Conservation (phyloP, 177 flowering plant species). For the Tripterygium wilfordii region DNA sequence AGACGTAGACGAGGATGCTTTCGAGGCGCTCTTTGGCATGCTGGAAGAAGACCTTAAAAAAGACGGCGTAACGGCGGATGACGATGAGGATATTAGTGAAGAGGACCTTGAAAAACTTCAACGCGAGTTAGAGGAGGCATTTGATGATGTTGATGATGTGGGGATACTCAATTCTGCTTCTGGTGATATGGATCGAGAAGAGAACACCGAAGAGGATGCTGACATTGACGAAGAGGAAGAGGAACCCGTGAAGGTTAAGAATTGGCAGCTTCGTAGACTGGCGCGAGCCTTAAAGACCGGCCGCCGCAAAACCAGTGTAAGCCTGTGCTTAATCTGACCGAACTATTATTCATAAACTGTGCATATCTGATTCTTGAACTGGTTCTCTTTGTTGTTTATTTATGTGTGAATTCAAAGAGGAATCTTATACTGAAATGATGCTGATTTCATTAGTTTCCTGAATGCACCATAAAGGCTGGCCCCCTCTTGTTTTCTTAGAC, state of each 20-base stretch:
- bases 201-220: constrained; percentile 7
- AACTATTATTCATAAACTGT: too few species aligned
- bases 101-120: constrained; percentile 78
- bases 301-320: constrained; percentile 81
- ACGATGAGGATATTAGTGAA: constrained; percentile 71
- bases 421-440: too few species aligned
- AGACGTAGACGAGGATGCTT: constrained; percentile 73
- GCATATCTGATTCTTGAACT: not conserved
- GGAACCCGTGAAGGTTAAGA: constrained; percentile 63
- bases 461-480: too few species aligned
- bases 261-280: constrained; percentile 80
- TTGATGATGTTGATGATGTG: constrained; percentile 38
- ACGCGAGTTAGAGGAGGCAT: constrained; percentile 55
- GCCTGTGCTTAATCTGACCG: constrained; percentile 7
- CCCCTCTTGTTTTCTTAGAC: too few species aligned
- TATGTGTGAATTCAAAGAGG: too few species aligned
- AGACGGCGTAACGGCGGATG: constrained; percentile 37
- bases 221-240: constrained; percentile 44
- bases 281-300: constrained; percentile 84
- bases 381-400: not conserved
- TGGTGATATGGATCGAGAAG: constrained; percentile 11
- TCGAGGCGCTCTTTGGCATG: constrained; percentile 68
- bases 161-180: constrained; percentile 17
- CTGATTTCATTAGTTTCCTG: too few species aligned
- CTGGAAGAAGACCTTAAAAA: constrained; percentile 87